Base-by-base conservation (phyloP, 2,329 filamentous ascomycete genomes). In the Hypoxylon sp. region DNA sequence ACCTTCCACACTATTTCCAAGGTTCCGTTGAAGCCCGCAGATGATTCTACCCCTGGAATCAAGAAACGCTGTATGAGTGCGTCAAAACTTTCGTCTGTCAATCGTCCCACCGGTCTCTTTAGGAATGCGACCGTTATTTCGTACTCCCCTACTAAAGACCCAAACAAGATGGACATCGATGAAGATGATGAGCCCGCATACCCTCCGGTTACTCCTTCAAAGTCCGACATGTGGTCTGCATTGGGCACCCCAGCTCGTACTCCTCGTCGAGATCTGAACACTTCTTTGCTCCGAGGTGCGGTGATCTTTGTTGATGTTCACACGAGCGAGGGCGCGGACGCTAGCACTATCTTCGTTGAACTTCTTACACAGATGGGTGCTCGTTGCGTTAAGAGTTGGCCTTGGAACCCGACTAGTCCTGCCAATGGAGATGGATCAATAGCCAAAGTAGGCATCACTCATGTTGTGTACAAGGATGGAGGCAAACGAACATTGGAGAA, bases 401-500 rank as follows among this genome's bases (percentile, higher is more conserved):
- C 83, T 48, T 94, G 92, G 91, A 91, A 91, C 75, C 88, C 89
- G 5, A 80, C 65, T 58, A 81, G 79, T 50, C 66, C 78, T 19
- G 72, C 76, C 2, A 72, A 74, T 24, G 75, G 74, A 37, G 82
- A 84, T 13, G 74, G 76, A 5, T 78, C 79, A 13, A 77, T 79
- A 46, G 78, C 78, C 53, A 91, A 89, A 77, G 83, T 93, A 65
- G 92, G 91, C 4, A 93, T 97, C 74, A 97, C 94, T 0, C 94
- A 97, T 76, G 92, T 97, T 6, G 89, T 97, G 5, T 97, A 90
- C 84, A 97, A 97, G 79, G 94, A 97, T 76, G 94, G 94, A 50
- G 90, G 90, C 46, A 90, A 91, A 75, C 86, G 91, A 26, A 97
- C 94, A 0, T 81, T 97, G 71, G 91, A 97, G 77, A 97, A 94